Base-by-base conservation (phyloP, 352 stramenopile species). In the Globisporangium abappressorium region DNA sequence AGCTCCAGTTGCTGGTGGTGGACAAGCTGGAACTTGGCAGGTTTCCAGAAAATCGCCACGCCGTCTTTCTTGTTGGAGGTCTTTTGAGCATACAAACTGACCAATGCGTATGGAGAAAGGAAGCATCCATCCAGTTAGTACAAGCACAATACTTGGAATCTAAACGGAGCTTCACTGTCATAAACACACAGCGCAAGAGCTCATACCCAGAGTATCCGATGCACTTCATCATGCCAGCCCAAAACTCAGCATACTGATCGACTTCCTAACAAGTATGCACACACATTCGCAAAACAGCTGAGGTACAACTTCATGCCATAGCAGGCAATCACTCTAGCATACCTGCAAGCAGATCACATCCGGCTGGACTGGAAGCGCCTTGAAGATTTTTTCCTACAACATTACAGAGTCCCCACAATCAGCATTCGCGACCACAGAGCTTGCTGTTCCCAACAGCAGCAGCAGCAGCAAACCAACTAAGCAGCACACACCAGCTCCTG, bases 261-360 rank as follows among this genome's bases (percentile, higher is more conserved):
- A 89, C 82, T 81, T 95, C 87, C 87, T 94, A 62, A 20, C 8
- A 46, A n/a, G 68, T n/a, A 47, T 5, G 14, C 5, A 38, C 54
- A 22, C 30, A 30, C 18, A 59, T 33, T 26, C 20, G 28, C 7
- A 6, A 22, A 28, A n/a, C 41, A 22, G 1, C 11, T 51, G 43
- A 51, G 43, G 7, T 51, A 4, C 41, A 47, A 8, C 15, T 8
- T 20, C 14, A n/a, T n/a, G 8, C 12, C 8, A 30, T 18, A 28
- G 20, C 9, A 46, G 12, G 4, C 14, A 65, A 18, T 41, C 20
- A 6, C 5, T 20, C 36, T 20, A 38, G 36, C 8, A 49, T 51
- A 93, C 87, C 81, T 95, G 87, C 20, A 95, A 66, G 55, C 87
- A 94, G 56, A 95, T 80, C 38, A 95, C 73, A 60, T 93, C 77